Evolutionary conservation across 495 filamentous ascomycete species (phyloP).

Genomic region (Trichoderma erinaceum): DNA sequence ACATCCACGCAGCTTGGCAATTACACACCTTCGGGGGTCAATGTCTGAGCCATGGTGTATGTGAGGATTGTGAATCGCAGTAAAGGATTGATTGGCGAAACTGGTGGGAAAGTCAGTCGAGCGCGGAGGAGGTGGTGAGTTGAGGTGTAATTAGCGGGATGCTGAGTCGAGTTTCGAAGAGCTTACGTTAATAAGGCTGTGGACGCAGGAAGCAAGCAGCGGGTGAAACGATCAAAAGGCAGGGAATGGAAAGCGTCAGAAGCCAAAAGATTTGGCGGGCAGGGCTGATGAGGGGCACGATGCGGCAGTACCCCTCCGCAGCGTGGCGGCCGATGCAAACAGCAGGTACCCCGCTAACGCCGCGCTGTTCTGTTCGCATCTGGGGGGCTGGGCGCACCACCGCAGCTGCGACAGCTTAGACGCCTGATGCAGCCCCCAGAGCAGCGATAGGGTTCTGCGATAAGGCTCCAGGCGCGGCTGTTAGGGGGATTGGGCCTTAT

Average conservation of each 20-base stretch:
- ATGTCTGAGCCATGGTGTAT: conserved; percentile 27
- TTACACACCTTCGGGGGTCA: conserved; percentile 32
- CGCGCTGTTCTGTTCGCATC: background rate
- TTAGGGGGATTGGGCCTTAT: too few relatives aligned
- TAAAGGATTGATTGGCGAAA: conserved; percentile 15
- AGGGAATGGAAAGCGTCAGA: conserved; percentile 32
- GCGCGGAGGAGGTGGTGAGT: background rate
- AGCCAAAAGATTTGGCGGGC: conserved; percentile 29
- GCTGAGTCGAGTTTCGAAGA: background rate
- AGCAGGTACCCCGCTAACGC: conserved; percentile 7
- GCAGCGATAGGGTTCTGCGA: too few relatives aligned
- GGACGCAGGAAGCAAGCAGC: background rate
- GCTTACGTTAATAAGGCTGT: conserved; percentile 13
- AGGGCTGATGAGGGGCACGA: conserved; percentile 18
- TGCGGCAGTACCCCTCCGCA: conserved; percentile 7
- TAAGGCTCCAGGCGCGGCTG: too few relatives aligned
- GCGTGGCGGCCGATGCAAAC: background rate
- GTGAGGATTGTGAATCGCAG: conserved; percentile 15
- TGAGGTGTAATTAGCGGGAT: conserved; percentile 13
- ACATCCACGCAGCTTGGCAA: background rate
- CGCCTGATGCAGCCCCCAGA: background rate
- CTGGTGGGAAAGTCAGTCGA: background rate
- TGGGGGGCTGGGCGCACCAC: background rate
- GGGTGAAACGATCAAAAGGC: conserved; percentile 10
- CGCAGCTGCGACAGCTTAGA: background rate